These are phyloP conservation scores for Tetrapisispora iriomotensis DNA, from an alignment of 805 yeast species.

Conservation along the genomic window DNA sequence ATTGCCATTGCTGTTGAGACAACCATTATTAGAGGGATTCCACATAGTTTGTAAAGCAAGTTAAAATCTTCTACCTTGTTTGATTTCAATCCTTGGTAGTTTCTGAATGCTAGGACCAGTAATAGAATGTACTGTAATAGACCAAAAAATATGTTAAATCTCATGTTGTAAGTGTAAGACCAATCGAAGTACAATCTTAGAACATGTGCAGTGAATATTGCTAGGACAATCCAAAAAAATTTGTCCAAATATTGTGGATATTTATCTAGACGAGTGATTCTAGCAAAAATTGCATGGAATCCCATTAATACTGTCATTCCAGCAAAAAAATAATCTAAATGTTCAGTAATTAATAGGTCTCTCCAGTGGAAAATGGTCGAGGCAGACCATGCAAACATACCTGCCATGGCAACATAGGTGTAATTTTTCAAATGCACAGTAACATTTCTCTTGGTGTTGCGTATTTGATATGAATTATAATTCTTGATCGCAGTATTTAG, in stretches of 20 bases:
- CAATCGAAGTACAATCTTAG: slow-evolving; percentile 58
- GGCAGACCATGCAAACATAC: slow-evolving; percentile 83
- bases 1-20: slow-evolving; percentile 55
- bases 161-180: slow-evolving; percentile 92
- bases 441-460: background rate
- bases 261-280: slow-evolving; percentile 52
- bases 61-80: slow-evolving; percentile 4
- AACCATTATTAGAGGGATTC: slow-evolving; percentile 45
- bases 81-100: slow-evolving; percentile 17
- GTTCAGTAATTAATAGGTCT: slow-evolving; percentile 71
- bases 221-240: slow-evolving; percentile 35
- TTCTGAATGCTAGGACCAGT: slow-evolving; percentile 24
- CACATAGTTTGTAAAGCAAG: slow-evolving; percentile 18
- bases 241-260: slow-evolving; percentile 26
- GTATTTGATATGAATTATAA: background rate
- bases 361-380: slow-evolving; percentile 83
- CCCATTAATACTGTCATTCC: slow-evolving; percentile 80
- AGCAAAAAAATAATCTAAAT: slow-evolving; percentile 85
- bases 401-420: slow-evolving; percentile 40
- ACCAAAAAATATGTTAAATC: slow-evolving; percentile 75
- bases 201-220: slow-evolving; percentile 56
- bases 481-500: slow-evolving; percentile 13
- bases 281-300: slow-evolving; percentile 53
- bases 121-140: slow-evolving; percentile 52
- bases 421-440: slow-evolving; percentile 16